Evolutionary conservation across 1,284 basidiomycete species (phyloP).

Genomic region (Paramarasmius palmivorus): DNA sequence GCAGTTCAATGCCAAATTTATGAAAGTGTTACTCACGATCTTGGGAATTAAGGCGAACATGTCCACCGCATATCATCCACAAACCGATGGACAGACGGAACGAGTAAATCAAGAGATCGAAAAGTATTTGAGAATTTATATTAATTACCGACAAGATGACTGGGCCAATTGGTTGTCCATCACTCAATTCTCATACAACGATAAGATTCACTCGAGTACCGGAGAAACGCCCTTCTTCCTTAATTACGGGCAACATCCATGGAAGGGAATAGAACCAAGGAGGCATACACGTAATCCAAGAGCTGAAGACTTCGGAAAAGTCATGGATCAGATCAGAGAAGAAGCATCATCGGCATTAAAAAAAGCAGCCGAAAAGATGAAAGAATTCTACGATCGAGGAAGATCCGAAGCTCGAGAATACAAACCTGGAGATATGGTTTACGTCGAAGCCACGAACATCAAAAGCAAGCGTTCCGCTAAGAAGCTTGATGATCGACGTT

Average conservation of each 20-base stretch:
- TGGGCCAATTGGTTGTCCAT: constrained; percentile 4
- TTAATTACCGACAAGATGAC: no score
- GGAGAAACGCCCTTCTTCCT: constrained; percentile 1
- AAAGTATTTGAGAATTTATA: no score
- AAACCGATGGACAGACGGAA: no score
- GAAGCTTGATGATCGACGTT: constrained; percentile 14
- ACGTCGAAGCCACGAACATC: constrained; percentile 1
- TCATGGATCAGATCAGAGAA: neutral
- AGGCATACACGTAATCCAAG: neutral
- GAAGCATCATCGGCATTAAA: neutral
- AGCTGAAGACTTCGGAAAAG: neutral
- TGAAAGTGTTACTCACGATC: no score
- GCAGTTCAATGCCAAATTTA: no score
- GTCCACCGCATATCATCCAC: no score
- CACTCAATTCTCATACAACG: constrained; percentile 4
- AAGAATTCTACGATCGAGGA: neutral
- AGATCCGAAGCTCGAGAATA: neutral
- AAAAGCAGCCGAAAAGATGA: neutral
- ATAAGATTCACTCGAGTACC: constrained; percentile 2
- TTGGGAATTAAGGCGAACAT: no score
- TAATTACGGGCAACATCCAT: constrained; percentile 1
- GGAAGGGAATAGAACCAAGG: neutral
- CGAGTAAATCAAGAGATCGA: no score
- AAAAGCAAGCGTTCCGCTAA: neutral
- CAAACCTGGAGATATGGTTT: constrained; percentile 4